Conservation (phyloP, 2,329 filamentous ascomycete genomes). For the Microsporum ferrugineum region DNA sequence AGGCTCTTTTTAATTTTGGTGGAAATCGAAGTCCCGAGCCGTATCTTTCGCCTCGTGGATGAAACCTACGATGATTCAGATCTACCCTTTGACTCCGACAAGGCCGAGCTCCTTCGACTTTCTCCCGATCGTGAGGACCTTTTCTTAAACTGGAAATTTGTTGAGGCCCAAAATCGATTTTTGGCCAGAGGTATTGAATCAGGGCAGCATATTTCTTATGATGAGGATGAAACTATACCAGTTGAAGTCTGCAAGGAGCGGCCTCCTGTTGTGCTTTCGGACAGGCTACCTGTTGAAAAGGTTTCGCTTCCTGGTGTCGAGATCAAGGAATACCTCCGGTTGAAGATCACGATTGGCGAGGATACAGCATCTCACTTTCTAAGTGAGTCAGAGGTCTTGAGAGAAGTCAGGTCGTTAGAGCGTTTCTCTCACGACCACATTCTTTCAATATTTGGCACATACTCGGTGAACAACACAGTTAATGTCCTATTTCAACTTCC, state of each 20-base stretch:
- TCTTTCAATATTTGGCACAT: slow-evolving; percentile 35
- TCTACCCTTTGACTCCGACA: slow-evolving; percentile 45
- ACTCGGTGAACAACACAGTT: slow-evolving; percentile 33
- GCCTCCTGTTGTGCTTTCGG: slow-evolving; percentile 24
- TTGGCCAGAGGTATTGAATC: slow-evolving; percentile 45
- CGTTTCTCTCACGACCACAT: slow-evolving; percentile 35
- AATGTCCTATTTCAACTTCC: slow-evolving; percentile 34
- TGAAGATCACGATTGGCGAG: slow-evolving; percentile 29
- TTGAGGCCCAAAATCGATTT: slow-evolving; percentile 49
- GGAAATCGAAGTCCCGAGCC: slow-evolving; percentile 50
- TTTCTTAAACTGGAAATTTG: slow-evolving; percentile 45
- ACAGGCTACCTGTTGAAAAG: slow-evolving; percentile 31
- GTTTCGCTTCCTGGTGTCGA: slow-evolving; percentile 30
- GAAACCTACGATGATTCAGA: slow-evolving; percentile 52
- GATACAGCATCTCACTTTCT: slow-evolving; percentile 10
- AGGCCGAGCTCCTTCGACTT: slow-evolving; percentile 44
- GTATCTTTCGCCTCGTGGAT: slow-evolving; percentile 51
- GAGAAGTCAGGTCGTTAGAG: slow-evolving; percentile 30
- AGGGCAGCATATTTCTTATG: slow-evolving; percentile 48
- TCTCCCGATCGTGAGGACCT: slow-evolving; percentile 37
- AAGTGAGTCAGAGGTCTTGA: slow-evolving; percentile 24
- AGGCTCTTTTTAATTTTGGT: slow-evolving; percentile 49
- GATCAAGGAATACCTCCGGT: slow-evolving; percentile 28
- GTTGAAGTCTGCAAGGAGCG: slow-evolving; percentile 44
- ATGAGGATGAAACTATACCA: slow-evolving; percentile 48